Evolutionary conservation across 768 basidiomycete genomes (phyloP).

Genomic region (Boletus fagicola): DNA sequence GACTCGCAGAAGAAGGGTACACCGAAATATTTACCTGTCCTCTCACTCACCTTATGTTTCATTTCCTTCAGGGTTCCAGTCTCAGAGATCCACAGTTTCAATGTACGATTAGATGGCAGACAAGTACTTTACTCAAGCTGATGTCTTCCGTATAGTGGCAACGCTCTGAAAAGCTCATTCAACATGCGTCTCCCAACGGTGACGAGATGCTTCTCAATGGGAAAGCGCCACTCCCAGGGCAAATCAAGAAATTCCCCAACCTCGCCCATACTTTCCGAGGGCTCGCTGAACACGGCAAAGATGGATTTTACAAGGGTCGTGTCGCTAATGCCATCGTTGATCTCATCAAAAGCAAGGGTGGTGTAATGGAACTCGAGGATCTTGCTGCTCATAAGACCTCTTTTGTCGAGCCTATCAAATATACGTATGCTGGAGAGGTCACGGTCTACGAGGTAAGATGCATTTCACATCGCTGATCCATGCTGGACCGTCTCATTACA

Average conservation of each 20-base stretch:
- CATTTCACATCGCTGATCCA: neutral
- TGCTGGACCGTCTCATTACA: neutral
- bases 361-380: conserved; percentile 93
- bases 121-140: neutral
- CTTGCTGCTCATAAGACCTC: conserved; percentile 77
- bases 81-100: conserved; percentile 71
- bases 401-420: conserved; percentile 87
- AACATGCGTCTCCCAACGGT: conserved; percentile 81
- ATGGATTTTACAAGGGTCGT: conserved; percentile 92
- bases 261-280: conserved; percentile 82
- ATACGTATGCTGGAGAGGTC: conserved; percentile 82
- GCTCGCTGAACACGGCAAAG: conserved; percentile 77
- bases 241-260: conserved; percentile 77
- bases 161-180: conserved; percentile 61
- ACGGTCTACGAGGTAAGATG: conserved; percentile 84
- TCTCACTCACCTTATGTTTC: neutral
- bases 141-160: conserved; percentile 40
- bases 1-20: conserved; percentile 88
- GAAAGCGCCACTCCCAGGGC: conserved; percentile 79
- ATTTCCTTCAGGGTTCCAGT: conserved; percentile 65
- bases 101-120: conserved; percentile 38
- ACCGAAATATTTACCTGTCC: conserved; percentile 10
- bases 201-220: conserved; percentile 85
- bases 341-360: conserved; percentile 80
- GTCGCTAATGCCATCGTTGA: conserved; percentile 88